Percentiles rank a stretch among this genome's conserved stretches.
These are phyloP conservation scores for Dactylorhiza incarnata DNA, from an alignment of 106 monocot genomes.

Conservation along the genomic window DNA sequence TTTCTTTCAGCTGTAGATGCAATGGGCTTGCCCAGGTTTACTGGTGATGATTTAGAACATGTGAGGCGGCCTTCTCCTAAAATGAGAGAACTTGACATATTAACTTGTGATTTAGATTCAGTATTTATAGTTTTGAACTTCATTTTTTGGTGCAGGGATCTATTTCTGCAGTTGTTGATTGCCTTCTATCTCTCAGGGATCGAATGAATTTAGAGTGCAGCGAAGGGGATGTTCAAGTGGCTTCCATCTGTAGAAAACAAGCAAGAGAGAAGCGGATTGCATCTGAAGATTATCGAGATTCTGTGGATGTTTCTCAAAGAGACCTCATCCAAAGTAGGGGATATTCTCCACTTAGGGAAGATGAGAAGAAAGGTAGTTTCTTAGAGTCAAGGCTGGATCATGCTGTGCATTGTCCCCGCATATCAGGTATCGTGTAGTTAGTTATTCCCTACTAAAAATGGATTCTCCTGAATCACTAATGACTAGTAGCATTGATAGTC, in stretches of 20 bases:
- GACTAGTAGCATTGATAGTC: background rate
- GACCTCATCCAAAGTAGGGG: conserved; percentile 8
- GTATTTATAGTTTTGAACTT: background rate
- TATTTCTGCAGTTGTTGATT: conserved; percentile 50
- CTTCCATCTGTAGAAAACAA: conserved; percentile 7
- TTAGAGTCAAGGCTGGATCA: conserved; percentile 24
- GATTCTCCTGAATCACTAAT: background rate
- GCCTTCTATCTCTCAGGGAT: conserved; percentile 50
- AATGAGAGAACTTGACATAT: background rate
- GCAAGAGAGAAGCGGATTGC: conserved; percentile 36
- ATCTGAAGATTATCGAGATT: too few species aligned
- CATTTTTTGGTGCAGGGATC: conserved; percentile 41
- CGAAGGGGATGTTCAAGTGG: conserved; percentile 14
- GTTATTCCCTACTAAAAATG: background rate
- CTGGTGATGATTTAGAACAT: background rate
- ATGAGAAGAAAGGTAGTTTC: conserved; percentile 22
- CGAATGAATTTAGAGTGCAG: conserved; percentile 12
- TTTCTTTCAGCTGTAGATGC: background rate
- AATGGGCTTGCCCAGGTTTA: background rate
- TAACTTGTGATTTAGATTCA: background rate
- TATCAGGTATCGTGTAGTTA: conserved; percentile 14
- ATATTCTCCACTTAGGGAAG: conserved; percentile 13
- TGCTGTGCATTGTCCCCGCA: conserved; percentile 10
- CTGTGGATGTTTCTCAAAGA: conserved; percentile 9
- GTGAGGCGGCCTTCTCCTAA: background rate